phyloP scores from a whole-genome alignment of 2,329 filamentous ascomycete genomes.

The Fusarium pseudocircinatum region DNA sequence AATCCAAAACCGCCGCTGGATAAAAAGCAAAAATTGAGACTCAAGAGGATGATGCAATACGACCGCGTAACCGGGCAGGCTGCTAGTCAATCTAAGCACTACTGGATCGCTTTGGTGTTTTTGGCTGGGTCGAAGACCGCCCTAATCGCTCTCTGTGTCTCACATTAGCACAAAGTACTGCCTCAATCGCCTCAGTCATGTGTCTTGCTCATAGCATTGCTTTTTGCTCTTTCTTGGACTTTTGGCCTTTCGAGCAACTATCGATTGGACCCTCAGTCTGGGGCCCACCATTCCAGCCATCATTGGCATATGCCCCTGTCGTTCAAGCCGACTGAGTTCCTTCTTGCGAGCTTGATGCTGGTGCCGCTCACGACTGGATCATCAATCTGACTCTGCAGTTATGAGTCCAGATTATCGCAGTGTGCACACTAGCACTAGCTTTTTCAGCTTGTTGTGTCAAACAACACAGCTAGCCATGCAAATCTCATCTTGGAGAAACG shows the following conservation, averaged over 20 bases:
- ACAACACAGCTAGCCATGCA: slow-evolving; percentile 6
- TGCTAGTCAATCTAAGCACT: slow-evolving; percentile 27
- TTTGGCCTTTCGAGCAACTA: slow-evolving; percentile 29
- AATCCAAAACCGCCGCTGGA: slow-evolving; percentile 20
- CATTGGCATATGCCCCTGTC: slow-evolving; percentile 33
- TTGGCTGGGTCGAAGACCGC: slow-evolving; percentile 29
- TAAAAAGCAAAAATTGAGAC: slow-evolving; percentile 30
- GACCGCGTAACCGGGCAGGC: slow-evolving; percentile 26
- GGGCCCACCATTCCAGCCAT: slow-evolving; percentile 41
- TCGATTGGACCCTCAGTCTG: slow-evolving; percentile 31
- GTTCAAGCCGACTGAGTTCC: slow-evolving; percentile 7
- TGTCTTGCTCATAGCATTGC: slow-evolving; percentile 21
- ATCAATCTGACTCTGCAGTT: neutral
- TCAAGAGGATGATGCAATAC: slow-evolving; percentile 40
- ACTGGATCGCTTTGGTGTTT: slow-evolving; percentile 33
- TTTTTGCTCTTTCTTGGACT: slow-evolving; percentile 28
- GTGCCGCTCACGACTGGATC: slow-evolving; percentile 2
- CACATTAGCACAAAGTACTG: slow-evolving; percentile 32
- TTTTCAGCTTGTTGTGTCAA: slow-evolving; percentile 3
- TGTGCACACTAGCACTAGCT: neutral
- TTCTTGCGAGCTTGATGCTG: slow-evolving; percentile 14
- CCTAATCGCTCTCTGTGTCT: slow-evolving; percentile 39
- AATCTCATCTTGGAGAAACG: slow-evolving; percentile 11
- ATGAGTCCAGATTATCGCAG: neutral
- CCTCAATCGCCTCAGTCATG: slow-evolving; percentile 34